Percentiles rank a stretch among this genome's conserved stretches.
These are phyloP conservation scores for Pythium sukuiense DNA, from an alignment of 352 stramenopile genomes.

Conservation along the genomic window DNA sequence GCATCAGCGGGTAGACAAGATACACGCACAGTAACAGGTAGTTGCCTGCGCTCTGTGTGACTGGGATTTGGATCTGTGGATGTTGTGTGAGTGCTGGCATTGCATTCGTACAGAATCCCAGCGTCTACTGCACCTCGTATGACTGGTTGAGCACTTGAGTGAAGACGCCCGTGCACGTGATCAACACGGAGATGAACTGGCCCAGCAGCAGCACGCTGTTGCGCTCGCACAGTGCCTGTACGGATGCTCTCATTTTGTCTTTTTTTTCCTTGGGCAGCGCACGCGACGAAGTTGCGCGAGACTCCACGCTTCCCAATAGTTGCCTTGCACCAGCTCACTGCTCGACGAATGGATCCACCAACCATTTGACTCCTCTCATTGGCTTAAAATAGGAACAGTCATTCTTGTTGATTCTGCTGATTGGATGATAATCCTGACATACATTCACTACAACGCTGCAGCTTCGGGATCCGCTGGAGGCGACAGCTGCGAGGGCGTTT, in stretches of 20 bases:
- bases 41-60: constrained; percentile 72
- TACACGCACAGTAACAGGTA: constrained; percentile 70
- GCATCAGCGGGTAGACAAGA: constrained; percentile 44
- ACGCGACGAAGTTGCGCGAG: constrained; percentile 1
- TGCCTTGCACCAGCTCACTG: not conserved
- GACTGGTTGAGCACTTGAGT: constrained; percentile 79
- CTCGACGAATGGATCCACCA: not conserved
- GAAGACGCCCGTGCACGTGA: constrained; percentile 87
- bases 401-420: not conserved
- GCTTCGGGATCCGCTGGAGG: not conserved
- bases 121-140: constrained; percentile 43
- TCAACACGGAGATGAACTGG: constrained; percentile 88
- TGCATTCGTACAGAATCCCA: not conserved
- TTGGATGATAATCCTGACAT: constrained; percentile 3
- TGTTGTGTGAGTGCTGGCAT: not conserved
- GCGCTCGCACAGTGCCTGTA: constrained; percentile 36
- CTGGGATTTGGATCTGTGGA: constrained; percentile 68
- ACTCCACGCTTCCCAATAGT: not conserved
- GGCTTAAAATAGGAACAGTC: not conserved
- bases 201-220: constrained; percentile 74
- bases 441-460: constrained; percentile 6
- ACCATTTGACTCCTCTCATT: not conserved
- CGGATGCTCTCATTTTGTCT: not conserved
- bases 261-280: not conserved
- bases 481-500: not conserved